Conservation (phyloP, 768 basidiomycete species). For the Pilatotrama ljubarskyi region DNA sequence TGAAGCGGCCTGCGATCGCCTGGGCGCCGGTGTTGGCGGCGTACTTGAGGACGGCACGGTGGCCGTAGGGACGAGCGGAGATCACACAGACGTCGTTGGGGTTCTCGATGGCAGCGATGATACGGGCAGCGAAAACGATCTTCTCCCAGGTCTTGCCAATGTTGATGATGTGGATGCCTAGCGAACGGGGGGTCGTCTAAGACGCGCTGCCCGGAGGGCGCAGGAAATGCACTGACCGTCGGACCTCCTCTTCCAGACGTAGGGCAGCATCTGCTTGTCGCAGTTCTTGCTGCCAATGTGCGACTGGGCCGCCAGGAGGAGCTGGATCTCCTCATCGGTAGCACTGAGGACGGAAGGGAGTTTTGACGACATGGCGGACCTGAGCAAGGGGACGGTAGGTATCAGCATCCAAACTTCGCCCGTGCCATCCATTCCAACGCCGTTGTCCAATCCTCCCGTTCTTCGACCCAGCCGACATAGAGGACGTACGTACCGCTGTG, state of each 20-base stretch:
- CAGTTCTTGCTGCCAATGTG: slow-evolving; percentile 99
- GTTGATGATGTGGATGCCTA: slow-evolving; percentile 96
- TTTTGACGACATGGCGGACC: slow-evolving; percentile 72
- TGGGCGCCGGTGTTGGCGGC: slow-evolving; percentile 98
- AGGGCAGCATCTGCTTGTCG: slow-evolving; percentile 98
- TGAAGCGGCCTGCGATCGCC: slow-evolving; percentile 99
- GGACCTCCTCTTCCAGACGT: slow-evolving; percentile 94
- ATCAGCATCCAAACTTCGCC: slow-evolving; percentile 38
- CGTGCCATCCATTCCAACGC: slow-evolving; percentile 39
- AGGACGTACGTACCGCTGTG: slow-evolving; percentile 40
- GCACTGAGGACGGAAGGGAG: slow-evolving; percentile 91
- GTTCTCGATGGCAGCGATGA: slow-evolving; percentile 97
- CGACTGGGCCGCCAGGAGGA: slow-evolving; percentile 91
- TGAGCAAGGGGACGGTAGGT: slow-evolving; percentile 12
- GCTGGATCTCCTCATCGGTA: slow-evolving; percentile 97
- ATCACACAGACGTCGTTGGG: slow-evolving; percentile 98
- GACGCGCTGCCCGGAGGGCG: slow-evolving; percentile 20
- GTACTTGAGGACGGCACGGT: slow-evolving; percentile 98
- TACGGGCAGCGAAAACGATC: slow-evolving; percentile 94
- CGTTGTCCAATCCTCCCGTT: slow-evolving; percentile 27
- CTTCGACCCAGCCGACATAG: slow-evolving; percentile 24
- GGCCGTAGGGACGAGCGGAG: slow-evolving; percentile 97
- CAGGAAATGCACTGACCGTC: slow-evolving; percentile 68
- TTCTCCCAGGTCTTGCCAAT: slow-evolving; percentile 99
- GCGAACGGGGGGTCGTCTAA: slow-evolving; percentile 9